Conservation (phyloP, 179 eudicot genomes). For the Beta macrorhiza region DNA sequence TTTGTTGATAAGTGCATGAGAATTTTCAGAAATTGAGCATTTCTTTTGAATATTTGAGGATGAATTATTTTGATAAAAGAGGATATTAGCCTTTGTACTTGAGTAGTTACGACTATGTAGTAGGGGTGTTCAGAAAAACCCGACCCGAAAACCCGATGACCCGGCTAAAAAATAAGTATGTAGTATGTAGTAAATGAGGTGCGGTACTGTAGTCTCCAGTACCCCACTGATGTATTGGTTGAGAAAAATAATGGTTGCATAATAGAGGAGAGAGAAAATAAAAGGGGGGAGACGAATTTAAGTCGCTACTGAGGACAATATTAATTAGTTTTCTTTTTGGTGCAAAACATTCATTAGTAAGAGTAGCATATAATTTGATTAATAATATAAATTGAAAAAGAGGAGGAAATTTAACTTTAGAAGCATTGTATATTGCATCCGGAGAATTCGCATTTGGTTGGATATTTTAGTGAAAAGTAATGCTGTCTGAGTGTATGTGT, state of each 20-base stretch:
- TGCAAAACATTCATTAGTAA: background rate
- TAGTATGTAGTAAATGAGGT: background rate
- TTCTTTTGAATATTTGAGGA: too few species aligned
- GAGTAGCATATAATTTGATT: too few species aligned
- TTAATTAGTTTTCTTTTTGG: background rate
- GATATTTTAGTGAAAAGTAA: background rate
- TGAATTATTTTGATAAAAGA: background rate
- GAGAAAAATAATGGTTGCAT: background rate
- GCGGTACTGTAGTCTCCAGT: background rate
- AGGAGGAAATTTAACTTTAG: background rate
- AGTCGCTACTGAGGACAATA: background rate
- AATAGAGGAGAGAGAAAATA: conserved; percentile 6
- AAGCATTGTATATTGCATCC: background rate
- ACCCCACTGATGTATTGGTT: background rate
- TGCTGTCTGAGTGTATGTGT: too few species aligned
- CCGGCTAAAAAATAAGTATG: too few species aligned
- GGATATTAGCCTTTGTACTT: conserved; percentile 4
- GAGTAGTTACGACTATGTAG: too few species aligned
- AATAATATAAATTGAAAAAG: too few species aligned
- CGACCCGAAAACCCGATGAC: too few species aligned
- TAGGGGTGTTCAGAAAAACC: too few species aligned
- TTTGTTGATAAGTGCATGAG: too few species aligned
- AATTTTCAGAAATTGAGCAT: too few species aligned
- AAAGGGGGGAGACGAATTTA: background rate
- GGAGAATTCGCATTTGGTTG: background rate